A percentile compares a stretch with the other conserved stretches of the same genome.
These are phyloP conservation scores for Xerocomellus chrysenteron DNA, from an alignment of 768 basidiomycete species.

Conservation along the genomic window DNA sequence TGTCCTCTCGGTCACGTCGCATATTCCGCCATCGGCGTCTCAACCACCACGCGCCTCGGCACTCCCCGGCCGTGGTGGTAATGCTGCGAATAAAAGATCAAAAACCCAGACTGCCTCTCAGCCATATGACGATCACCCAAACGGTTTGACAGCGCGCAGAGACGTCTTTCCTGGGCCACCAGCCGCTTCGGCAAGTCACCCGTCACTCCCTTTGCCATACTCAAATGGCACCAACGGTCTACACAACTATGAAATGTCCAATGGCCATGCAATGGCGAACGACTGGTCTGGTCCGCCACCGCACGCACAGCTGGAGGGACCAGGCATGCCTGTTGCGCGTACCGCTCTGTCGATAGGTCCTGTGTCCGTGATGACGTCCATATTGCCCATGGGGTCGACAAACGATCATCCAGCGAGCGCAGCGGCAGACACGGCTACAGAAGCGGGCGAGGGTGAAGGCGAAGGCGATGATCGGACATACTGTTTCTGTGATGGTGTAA, in stretches of 20 bases:
- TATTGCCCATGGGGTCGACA: constrained; percentile 25
- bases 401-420: constrained; percentile 36
- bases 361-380: constrained; percentile 23
- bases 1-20: constrained; percentile 67
- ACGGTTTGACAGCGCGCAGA: constrained; percentile 38
- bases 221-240: constrained; percentile 37
- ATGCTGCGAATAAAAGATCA: constrained; percentile 43
- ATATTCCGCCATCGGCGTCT: constrained; percentile 44
- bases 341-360: constrained; percentile 32
- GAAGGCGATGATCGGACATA: constrained; percentile 64
- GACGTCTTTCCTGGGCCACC: constrained; percentile 52
- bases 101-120: constrained; percentile 36
- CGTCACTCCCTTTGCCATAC: constrained; percentile 51
- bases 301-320: constrained; percentile 65
- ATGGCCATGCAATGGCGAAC: constrained; percentile 33
- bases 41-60: constrained; percentile 32
- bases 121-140: constrained; percentile 42
- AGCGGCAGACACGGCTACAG: constrained; percentile 41
- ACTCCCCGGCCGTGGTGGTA: constrained; percentile 33
- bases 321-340: constrained; percentile 72
- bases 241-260: constrained; percentile 41
- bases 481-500: constrained; percentile 81
- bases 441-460: constrained; percentile 52
- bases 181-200: constrained; percentile 48
- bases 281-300: constrained; percentile 53